A percentile compares a stretch with the other conserved stretches of the same genome.
Evolutionary conservation across 2,329 filamentous ascomycete species (phyloP).

Genomic region (Colletotrichum sp.): DNA sequence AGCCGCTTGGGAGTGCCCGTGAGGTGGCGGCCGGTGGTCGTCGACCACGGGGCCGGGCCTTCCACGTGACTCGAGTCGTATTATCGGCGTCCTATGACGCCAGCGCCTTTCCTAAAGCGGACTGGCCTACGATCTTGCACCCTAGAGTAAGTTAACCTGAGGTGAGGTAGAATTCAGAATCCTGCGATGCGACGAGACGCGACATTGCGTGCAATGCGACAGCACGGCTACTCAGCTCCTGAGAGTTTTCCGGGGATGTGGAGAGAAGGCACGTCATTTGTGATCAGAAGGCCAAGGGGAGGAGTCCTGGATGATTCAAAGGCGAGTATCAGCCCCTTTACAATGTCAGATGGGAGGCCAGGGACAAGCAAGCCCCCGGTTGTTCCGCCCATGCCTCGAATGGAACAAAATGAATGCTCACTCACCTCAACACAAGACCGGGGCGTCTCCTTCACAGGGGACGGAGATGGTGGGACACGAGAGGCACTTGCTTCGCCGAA

Average conservation of each 20-base stretch:
- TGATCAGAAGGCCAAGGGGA: background rate
- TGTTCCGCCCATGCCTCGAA: background rate
- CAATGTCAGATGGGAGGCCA: background rate
- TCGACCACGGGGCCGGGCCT: background rate
- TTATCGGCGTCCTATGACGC: slow-evolving; percentile 13
- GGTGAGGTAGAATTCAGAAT: background rate
- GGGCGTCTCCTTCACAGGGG: background rate
- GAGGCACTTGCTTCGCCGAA: background rate
- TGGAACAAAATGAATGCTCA: background rate
- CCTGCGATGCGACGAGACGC: background rate
- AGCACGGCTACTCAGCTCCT: background rate
- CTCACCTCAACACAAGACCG: background rate
- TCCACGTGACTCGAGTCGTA: slow-evolving; percentile 13
- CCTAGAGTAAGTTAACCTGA: background rate
- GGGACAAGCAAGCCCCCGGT: background rate
- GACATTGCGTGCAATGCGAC: background rate
- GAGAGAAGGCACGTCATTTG: background rate
- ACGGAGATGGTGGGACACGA: background rate
- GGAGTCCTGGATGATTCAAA: background rate
- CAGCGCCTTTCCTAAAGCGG: slow-evolving; percentile 4
- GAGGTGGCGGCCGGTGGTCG: slow-evolving; percentile 5
- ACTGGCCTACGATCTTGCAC: background rate
- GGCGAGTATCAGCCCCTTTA: background rate
- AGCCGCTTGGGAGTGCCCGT: slow-evolving; percentile 5
- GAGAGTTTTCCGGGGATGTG: background rate